Evolutionary conservation across 768 basidiomycete species (phyloP).

Genomic region (Lyophyllum decastes): DNA sequence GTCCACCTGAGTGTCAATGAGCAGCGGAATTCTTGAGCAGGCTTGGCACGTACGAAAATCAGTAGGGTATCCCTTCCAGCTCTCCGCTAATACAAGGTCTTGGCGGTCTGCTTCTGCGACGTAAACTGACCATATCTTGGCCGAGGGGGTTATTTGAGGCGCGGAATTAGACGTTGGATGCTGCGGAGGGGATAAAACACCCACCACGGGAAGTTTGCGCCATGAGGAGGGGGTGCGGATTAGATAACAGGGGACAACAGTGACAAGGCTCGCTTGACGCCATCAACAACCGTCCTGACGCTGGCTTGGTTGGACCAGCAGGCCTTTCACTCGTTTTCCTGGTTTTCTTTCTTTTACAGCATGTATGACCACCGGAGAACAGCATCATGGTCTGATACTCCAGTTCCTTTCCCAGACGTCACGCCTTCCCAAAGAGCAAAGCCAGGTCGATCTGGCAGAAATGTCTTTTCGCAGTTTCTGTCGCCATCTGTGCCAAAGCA

Average conservation of each 20-base stretch:
- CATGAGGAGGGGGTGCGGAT: slow-evolving; percentile 6
- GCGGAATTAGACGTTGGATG: not conserved
- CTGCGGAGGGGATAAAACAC: not conserved
- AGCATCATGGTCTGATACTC: slow-evolving; percentile 11
- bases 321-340: not conserved
- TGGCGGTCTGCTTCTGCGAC: slow-evolving; percentile 19
- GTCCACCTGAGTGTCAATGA: slow-evolving; percentile 16
- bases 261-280: not conserved
- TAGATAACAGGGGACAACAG: slow-evolving; percentile 2
- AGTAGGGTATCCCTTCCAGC: slow-evolving; percentile 19
- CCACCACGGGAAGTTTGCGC: slow-evolving; percentile 7
- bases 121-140: slow-evolving; percentile 20
- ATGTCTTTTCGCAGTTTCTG: slow-evolving; percentile 19
- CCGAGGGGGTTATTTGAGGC: not conserved
- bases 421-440: slow-evolving; percentile 2
- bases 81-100: slow-evolving; percentile 15
- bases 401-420: not conserved
- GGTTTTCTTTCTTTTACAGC: not conserved
- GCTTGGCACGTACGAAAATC: slow-evolving; percentile 18
- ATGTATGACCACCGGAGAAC: slow-evolving; percentile 6
- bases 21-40: not conserved
- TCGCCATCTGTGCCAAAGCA: slow-evolving; percentile 12
- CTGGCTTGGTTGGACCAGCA: not conserved
- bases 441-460: slow-evolving; percentile 2
- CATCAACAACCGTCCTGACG: not conserved